phyloP scores from a whole-genome alignment of 2,329 filamentous ascomycete species.

The Colletotrichum sp. region DNA sequence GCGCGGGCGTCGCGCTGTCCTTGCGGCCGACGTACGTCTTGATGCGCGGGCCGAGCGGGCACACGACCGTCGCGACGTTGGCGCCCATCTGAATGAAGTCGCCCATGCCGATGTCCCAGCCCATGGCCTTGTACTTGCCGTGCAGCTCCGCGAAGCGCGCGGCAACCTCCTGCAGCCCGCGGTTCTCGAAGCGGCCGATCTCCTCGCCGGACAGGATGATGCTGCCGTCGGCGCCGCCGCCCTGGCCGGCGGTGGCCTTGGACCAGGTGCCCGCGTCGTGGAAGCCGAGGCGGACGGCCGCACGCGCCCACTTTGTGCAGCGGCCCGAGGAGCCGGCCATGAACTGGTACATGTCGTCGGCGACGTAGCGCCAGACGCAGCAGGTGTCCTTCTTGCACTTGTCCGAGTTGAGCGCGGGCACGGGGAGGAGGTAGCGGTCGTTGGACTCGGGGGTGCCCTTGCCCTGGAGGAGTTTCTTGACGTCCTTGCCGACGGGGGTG shows the following conservation, averaged over 20 bases:
- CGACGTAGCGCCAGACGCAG: slow-evolving; percentile 50
- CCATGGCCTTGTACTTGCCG: slow-evolving; percentile 36
- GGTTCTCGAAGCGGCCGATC: slow-evolving; percentile 44
- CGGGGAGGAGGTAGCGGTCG: slow-evolving; percentile 21
- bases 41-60: slow-evolving; percentile 51
- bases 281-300: slow-evolving; percentile 52
- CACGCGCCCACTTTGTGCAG: slow-evolving; percentile 49
- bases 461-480: slow-evolving; percentile 22
- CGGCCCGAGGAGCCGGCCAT: slow-evolving; percentile 42
- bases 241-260: slow-evolving; percentile 31
- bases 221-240: slow-evolving; percentile 51
- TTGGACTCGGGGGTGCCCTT: slow-evolving; percentile 23
- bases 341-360: slow-evolving; percentile 39
- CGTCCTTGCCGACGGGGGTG: slow-evolving; percentile 21
- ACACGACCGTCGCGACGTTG: slow-evolving; percentile 54
- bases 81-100: slow-evolving; percentile 61
- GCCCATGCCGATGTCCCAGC: slow-evolving; percentile 50
- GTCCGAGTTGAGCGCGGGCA: slow-evolving; percentile 28
- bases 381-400: slow-evolving; percentile 44
- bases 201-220: slow-evolving; percentile 45
- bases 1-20: slow-evolving; percentile 45
- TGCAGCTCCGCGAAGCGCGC: slow-evolving; percentile 42
- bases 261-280: slow-evolving; percentile 54
- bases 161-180: slow-evolving; percentile 51
- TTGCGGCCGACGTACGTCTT: slow-evolving; percentile 56